Evolutionary conservation across 1,284 basidiomycete species (phyloP).

Genomic region (Naganishia sp.): DNA sequence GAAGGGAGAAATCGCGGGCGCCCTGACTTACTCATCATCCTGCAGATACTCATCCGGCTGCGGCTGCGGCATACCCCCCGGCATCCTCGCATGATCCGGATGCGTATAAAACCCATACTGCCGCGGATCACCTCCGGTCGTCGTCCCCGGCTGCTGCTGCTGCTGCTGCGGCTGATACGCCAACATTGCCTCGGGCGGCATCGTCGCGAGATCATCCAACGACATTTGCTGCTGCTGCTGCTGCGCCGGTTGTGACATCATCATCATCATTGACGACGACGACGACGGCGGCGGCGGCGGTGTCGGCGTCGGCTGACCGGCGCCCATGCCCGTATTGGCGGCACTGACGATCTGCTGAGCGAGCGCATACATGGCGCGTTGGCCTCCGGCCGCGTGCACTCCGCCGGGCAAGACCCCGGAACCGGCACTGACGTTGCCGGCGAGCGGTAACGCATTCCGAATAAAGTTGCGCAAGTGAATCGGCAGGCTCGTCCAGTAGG

Average conservation of each 20-base stretch:
- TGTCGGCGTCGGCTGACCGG: constrained; percentile 58
- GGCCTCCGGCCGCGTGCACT: constrained; percentile 40
- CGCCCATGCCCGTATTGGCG: constrained; percentile 59
- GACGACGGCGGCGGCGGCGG: constrained; percentile 48
- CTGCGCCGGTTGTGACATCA: constrained; percentile 7
- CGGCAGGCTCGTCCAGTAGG: constrained; percentile 62
- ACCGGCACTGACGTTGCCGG: constrained; percentile 37
- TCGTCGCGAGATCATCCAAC: constrained; percentile 17
- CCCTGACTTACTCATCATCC: constrained; percentile 50
- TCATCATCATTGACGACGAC: constrained; percentile 25
- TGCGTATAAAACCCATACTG: constrained; percentile 59
- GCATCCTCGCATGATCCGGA: constrained; percentile 52
- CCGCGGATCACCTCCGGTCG: constrained; percentile 43
- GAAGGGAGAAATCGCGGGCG: constrained; percentile 28
- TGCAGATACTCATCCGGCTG: constrained; percentile 56
- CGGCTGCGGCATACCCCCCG: constrained; percentile 34
- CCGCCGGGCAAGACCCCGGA: constrained; percentile 41
- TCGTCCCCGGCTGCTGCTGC: constrained; percentile 15
- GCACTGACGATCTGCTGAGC: constrained; percentile 65
- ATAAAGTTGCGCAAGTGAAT: constrained; percentile 62
- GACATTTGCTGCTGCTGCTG: constrained; percentile 11
- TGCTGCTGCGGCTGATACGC: constrained; percentile 19
- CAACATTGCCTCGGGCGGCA: constrained; percentile 39
- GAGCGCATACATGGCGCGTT: constrained; percentile 63
- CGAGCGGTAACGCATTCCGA: constrained; percentile 60